These are phyloP conservation scores for Plectosphaerella sp. DNA, from an alignment of 2,329 filamentous ascomycete genomes.

Conservation along the genomic window DNA sequence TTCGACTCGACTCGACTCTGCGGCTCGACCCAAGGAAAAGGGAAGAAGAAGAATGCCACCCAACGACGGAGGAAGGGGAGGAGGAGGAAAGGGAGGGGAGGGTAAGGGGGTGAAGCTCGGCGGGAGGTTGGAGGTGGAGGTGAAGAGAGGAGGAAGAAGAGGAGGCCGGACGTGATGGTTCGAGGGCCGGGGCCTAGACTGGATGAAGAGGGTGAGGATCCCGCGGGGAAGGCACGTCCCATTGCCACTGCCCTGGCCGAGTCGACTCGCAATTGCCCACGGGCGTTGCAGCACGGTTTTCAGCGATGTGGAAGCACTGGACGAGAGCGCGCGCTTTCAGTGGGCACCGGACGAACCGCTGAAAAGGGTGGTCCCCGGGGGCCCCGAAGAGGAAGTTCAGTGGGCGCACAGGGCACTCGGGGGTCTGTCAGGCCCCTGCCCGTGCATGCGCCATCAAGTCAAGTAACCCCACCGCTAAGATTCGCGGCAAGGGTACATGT, in stretches of 20 bases:
- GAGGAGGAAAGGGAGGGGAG: conserved; percentile 7
- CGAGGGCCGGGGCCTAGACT: neutral
- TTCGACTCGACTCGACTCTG: neutral
- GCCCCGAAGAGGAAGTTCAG: neutral
- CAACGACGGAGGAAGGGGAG: conserved; percentile 4
- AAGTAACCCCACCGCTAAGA: neutral
- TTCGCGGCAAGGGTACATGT: neutral
- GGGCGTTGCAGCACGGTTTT: too few species aligned
- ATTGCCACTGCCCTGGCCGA: too few species aligned
- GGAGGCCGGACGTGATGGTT: neutral
- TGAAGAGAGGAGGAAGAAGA: conserved; percentile 3
- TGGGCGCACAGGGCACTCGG: neutral
- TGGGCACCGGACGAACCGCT: too few species aligned
- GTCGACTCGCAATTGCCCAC: too few species aligned
- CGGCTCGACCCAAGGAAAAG: neutral
- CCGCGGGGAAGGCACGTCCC: neutral
- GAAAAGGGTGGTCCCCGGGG: too few species aligned
- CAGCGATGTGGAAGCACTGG: too few species aligned
- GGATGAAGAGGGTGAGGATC: neutral
- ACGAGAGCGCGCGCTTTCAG: too few species aligned
- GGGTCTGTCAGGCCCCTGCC: neutral
- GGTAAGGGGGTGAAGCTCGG: conserved; percentile 6
- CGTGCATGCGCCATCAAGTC: neutral
- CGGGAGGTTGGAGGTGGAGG: conserved; percentile 10
- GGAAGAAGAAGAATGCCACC: neutral